A percentile compares a stretch with the other conserved stretches of the same genome.
Evolutionary conservation across 805 yeast species (phyloP).

Genomic region (Yarrowia phangngaensis): DNA sequence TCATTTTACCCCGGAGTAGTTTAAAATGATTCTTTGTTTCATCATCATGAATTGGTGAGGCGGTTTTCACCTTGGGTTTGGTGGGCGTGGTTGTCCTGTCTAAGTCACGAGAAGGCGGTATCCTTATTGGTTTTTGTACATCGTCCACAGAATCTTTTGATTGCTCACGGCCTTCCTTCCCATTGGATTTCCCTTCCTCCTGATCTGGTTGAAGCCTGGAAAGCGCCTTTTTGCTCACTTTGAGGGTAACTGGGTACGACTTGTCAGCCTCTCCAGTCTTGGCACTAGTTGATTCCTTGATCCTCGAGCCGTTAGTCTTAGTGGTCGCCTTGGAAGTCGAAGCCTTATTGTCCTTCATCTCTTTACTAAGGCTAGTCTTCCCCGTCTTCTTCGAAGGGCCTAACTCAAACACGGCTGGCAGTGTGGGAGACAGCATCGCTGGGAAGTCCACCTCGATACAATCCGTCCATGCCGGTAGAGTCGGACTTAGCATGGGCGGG

Average conservation of each 20-base stretch:
- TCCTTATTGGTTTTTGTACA: no score
- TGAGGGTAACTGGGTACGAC: slow-evolving; percentile 16
- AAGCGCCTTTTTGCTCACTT: slow-evolving; percentile 6
- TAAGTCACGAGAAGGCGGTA: background rate
- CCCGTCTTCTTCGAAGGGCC: slow-evolving; percentile 1
- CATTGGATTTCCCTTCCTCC: background rate
- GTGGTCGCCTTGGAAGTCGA: no score
- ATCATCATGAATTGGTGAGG: slow-evolving; percentile 1
- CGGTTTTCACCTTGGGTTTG: slow-evolving; percentile 1
- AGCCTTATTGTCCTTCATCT: slow-evolving; percentile 13
- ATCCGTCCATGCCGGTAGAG: slow-evolving; percentile 38
- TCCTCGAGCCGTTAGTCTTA: no score
- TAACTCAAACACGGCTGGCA: slow-evolving; percentile 39
- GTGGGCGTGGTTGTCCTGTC: slow-evolving; percentile 8
- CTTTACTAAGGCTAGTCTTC: slow-evolving; percentile 12
- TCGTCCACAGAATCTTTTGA: no score
- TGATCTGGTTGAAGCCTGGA: background rate
- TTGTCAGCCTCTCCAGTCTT: no score
- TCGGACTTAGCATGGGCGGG: slow-evolving; percentile 42
- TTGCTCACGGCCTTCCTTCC: background rate
- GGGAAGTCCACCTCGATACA: slow-evolving; percentile 22
- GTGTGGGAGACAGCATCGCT: slow-evolving; percentile 42
- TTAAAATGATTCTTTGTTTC: slow-evolving; percentile 10
- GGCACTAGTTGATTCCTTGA: no score
- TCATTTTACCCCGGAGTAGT: slow-evolving; percentile 14